A percentile compares a stretch with the other conserved stretches of the same genome.
phyloP scores from a whole-genome alignment of 305 asterid genomes.

The Ilex paraguariensis region DNA sequence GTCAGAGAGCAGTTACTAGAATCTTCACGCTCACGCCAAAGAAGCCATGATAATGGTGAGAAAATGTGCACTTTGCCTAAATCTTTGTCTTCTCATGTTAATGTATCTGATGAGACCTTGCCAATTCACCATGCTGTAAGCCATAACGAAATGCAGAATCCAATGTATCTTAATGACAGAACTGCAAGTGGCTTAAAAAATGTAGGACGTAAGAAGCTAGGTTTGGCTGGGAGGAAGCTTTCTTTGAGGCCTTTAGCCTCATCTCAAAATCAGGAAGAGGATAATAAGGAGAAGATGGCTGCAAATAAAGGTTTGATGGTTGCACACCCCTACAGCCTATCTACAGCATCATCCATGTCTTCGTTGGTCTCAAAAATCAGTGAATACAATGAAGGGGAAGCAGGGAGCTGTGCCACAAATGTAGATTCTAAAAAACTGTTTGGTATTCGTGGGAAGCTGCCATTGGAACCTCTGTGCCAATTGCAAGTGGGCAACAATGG shows the following conservation, averaged over 20 bases:
- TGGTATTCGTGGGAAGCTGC: slow-evolving; percentile 16
- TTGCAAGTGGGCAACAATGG: slow-evolving; percentile 11
- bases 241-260: slow-evolving; percentile 14
- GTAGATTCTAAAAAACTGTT: slow-evolving; percentile 7
- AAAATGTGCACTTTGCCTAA: slow-evolving; percentile 18
- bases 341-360: slow-evolving; percentile 12
- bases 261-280: slow-evolving; percentile 20
- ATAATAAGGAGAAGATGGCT: slow-evolving; percentile 43
- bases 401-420: slow-evolving; percentile 4
- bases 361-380: slow-evolving; percentile 17
- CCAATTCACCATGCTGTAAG: slow-evolving; percentile 10
- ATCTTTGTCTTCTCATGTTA: slow-evolving; percentile 13
- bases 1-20: slow-evolving; percentile 11
- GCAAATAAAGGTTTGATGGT: slow-evolving; percentile 16
- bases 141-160: slow-evolving; percentile 17
- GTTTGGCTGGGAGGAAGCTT: slow-evolving; percentile 29
- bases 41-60: slow-evolving; percentile 17
- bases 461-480: slow-evolving; percentile 27
- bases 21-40: slow-evolving; percentile 17
- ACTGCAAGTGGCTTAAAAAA: slow-evolving; percentile 17
- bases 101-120: slow-evolving; percentile 8
- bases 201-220: slow-evolving; percentile 30
- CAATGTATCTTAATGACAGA: slow-evolving; percentile 15
- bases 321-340: slow-evolving; percentile 16
- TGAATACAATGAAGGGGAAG: slow-evolving; percentile 9